Percentiles rank a stretch among this genome's conserved stretches.
Conservation (phyloP, 2,329 filamentous ascomycete species). For the Fusarium chaquense region DNA sequence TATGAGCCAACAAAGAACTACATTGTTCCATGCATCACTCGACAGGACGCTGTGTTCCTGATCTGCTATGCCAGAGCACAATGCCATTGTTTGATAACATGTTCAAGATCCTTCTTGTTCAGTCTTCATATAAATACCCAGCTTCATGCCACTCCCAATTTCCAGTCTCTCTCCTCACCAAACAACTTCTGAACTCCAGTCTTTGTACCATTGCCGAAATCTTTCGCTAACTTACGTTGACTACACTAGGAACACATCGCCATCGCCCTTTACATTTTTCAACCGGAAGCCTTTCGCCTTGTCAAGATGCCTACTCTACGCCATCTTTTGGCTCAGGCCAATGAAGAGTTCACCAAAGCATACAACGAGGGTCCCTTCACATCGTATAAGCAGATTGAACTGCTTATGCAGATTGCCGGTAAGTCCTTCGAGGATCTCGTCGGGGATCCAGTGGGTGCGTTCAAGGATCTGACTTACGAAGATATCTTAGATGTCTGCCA, state of each 20-base stretch:
- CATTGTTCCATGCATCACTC: neutral
- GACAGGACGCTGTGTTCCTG: neutral
- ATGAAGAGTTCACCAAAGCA: neutral
- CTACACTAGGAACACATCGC: neutral
- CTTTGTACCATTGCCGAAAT: neutral
- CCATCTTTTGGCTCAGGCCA: neutral
- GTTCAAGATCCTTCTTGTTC: neutral
- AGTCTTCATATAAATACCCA: fast-evolving
- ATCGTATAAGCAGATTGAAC: neutral
- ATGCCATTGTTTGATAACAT: neutral
- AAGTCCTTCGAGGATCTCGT: neutral
- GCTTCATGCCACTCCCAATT: no score
- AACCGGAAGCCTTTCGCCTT: neutral
- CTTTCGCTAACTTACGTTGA: neutral
- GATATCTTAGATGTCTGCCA: neutral
- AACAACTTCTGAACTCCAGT: neutral
- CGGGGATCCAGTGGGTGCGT: neutral
- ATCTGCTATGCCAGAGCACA: fast-evolving
- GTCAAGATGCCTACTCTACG: neutral
- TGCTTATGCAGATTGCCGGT: neutral
- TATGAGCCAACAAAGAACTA: neutral
- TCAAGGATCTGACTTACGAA: neutral
- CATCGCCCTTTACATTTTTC: neutral
- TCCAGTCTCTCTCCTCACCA: neutral
- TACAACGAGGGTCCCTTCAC: neutral